A percentile compares a stretch with the other conserved stretches of the same genome.
These are phyloP conservation scores for Paraurostyla sp. DNA, from an alignment of 73 alveolate genomes.

Conservation along the genomic window DNA sequence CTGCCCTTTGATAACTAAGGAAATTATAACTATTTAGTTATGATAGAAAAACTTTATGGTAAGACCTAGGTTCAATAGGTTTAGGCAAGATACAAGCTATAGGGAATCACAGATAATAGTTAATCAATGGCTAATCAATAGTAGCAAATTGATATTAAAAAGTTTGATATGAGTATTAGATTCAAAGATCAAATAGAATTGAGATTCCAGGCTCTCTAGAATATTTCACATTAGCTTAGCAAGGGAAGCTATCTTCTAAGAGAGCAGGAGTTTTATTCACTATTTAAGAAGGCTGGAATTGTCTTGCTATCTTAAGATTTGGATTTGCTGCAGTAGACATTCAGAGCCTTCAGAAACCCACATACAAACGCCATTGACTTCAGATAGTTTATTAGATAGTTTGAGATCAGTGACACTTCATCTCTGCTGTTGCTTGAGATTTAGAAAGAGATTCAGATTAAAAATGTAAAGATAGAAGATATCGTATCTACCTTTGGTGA, in stretches of 20 bases:
- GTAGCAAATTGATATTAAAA: background rate
- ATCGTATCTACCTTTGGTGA: background rate
- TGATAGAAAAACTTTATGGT: constrained; percentile 50
- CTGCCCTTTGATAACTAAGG: constrained; percentile 26
- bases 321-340: background rate
- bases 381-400: background rate
- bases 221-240: background rate
- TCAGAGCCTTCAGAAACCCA: background rate
- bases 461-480: background rate
- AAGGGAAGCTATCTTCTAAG: constrained; percentile 30
- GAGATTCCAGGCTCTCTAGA: background rate
- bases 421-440: background rate
- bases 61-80: background rate
- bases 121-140: background rate
- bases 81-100: background rate
- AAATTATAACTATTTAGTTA: constrained; percentile 36
- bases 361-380: constrained; percentile 11
- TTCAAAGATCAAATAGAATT: constrained; percentile 31
- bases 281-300: constrained; percentile 31
- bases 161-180: constrained; percentile 10
- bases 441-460: background rate
- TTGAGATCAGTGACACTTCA: background rate
- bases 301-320: background rate
- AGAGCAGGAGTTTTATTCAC: background rate
- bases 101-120: background rate